Base-by-base conservation (phyloP, 139 green algal species). In the Micractinium conductrix region DNA sequence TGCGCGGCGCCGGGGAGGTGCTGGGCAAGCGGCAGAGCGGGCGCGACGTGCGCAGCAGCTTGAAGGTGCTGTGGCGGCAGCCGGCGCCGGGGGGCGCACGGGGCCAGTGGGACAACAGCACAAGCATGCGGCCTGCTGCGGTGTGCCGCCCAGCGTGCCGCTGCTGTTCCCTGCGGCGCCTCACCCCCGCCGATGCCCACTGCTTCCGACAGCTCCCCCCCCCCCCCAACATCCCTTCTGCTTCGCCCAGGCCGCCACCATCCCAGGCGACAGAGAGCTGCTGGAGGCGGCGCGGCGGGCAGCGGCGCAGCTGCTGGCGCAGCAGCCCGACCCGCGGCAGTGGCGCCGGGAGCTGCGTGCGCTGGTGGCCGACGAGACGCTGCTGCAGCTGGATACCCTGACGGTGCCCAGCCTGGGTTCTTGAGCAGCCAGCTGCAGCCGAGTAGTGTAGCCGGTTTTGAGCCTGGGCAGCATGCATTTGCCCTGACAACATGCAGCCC, bases 1-100 rank as follows among this genome's bases (percentile, higher is more conserved):
- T 93, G 33, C 89, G 95, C 50, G 93, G 90, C 22, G 74, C 89
- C 4, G 95, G 95, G 28, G 93, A 97, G 37, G 50, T 96, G 28
- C 82, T 95, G 45, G 95, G 94, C 9, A 91, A 65, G 70, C 88
- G 90, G 82, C 94, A 97, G 88, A 93, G 86, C 60, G 91, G 91
- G 65, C 43, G 79, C 38, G 44, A 68, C 58, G 9, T 65, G 37
- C 37, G n/a, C 26, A 55, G 30, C 14, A 24, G 19, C 5, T 62
- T 62, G 19, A 62, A 62, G 53, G 53, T 62, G 53, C 19, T 10
- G 16, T 10, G 53, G 53, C 24, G 53, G 53, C 2, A 10, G 68
- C 33, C 6, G 12, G 65, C 16, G 37, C 17, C 10, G 38, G 21
- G 22, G 4, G n/a, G 40, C 1, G 38, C 9, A 9, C 1, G 21